These are phyloP conservation scores for Fonsecaea monophora DNA, from an alignment of 2,329 filamentous ascomycete genomes.

Conservation along the genomic window DNA sequence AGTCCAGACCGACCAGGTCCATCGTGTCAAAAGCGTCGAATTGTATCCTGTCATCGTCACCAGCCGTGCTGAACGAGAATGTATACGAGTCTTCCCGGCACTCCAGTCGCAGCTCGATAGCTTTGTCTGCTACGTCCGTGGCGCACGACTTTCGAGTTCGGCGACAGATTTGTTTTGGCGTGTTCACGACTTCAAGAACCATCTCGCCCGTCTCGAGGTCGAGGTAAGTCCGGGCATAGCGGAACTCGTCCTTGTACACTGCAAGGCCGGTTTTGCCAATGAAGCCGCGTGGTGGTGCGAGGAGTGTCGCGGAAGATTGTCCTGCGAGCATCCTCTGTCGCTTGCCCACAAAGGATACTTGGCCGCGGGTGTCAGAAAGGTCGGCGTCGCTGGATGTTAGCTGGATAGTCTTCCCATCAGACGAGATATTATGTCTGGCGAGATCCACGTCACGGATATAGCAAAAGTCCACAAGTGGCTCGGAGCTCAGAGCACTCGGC, in stretches of 20 bases:
- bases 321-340: constrained; percentile 39
- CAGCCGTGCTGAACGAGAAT: constrained; percentile 12
- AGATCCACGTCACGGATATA: constrained; percentile 42
- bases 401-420: constrained; percentile 27
- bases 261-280: constrained; percentile 12
- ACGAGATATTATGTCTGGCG: constrained; percentile 33
- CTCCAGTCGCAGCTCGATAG: constrained; percentile 12
- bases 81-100: constrained; percentile 26
- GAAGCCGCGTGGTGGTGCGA: background rate
- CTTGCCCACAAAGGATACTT: constrained; percentile 42
- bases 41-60: background rate
- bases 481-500: constrained; percentile 14
- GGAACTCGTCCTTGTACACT: constrained; percentile 35
- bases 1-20: constrained; percentile 45
- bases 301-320: background rate
- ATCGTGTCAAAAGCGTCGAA: constrained; percentile 40
- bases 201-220: constrained; percentile 27
- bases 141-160: background rate
- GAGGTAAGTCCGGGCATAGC: constrained; percentile 38
- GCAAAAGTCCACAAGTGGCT: constrained; percentile 35
- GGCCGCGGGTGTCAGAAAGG: constrained; percentile 33
- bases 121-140: background rate
- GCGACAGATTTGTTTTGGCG: constrained; percentile 31
- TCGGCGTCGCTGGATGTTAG: constrained; percentile 34
- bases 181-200: constrained; percentile 37